Evolutionary conservation across 495 filamentous ascomycete species (phyloP), one percentile per base, ranked within the genome.

Genomic region (Xylaria castorea): DNA sequence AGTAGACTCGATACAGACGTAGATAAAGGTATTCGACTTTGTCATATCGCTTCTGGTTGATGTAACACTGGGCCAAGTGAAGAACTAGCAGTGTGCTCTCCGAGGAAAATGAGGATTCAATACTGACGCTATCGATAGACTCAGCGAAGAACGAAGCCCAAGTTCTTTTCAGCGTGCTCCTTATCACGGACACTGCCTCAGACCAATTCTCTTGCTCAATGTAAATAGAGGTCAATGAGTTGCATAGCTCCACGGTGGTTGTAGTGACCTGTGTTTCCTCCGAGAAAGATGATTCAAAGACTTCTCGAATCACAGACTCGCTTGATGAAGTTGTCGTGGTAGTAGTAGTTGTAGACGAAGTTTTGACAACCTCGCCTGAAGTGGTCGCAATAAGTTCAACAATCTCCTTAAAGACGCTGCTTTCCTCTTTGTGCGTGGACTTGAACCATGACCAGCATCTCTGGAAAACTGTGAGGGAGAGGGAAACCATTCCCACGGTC

Each of bases 361-460:
- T 57, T 51, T 57, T 68, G 12, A 68, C 66, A 20, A 68, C 20
- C 12, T 55, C 66, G 30, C 66, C 30, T n/a, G 66, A 68, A 42
- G 66, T 68, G 36, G 34, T 57, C 48, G 66, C 66, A 36, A 68
- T 68, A 30, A 55, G 11, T 34, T 68, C 66, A 16, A 68, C 66
- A 5, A 68, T 57, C 36, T 68, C 66, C 50, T 68, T 68, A 22
- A 68, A 68, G 5, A 57, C 66, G 14, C 34, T 68, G 66, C 66
- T 68, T 34, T 68, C 48, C 36, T 68, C 66, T 32, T 57, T 68
- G 22, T 68, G 66, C 12, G 50, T 68, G 2, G 66, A 68, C 36
- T 68, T 68, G 50, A 68, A 68, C 66, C 66, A 68, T 11, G 66
- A 68, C 66, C 66, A 68, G 66, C 66, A 68, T 14, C 66, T 22